These are phyloP conservation scores for Lactarius evosmus DNA, from an alignment of 768 basidiomycete species.

Conservation along the genomic window DNA sequence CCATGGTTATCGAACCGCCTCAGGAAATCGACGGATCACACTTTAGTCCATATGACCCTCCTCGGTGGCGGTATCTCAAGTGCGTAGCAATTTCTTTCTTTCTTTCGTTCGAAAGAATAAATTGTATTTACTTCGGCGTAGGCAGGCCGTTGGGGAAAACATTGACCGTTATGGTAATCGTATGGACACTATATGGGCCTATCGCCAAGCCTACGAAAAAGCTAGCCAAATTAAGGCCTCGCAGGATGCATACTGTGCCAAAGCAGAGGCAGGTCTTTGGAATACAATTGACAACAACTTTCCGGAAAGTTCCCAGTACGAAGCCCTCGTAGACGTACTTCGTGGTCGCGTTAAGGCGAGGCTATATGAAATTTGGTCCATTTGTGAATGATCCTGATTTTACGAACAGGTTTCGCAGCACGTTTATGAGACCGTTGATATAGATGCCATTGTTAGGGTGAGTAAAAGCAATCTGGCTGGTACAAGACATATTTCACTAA, in stretches of 20 bases:
- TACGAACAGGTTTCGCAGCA: conserved; percentile 53
- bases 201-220: conserved; percentile 75
- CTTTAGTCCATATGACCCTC: conserved; percentile 39
- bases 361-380: conserved; percentile 1
- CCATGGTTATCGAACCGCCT: conserved; percentile 85
- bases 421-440: conserved; percentile 74
- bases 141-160: conserved; percentile 37
- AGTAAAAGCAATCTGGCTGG: conserved; percentile 26
- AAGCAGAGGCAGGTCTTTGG: conserved; percentile 49
- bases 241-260: conserved; percentile 71
- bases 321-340: conserved; percentile 76
- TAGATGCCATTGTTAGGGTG: conserved; percentile 69
- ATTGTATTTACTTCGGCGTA: neutral
- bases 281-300: conserved; percentile 43
- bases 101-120: neutral
- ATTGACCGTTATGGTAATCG: conserved; percentile 37
- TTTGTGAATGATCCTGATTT: neutral
- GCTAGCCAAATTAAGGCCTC: conserved; percentile 63
- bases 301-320: conserved; percentile 71
- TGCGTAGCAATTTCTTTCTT: conserved; percentile 33
- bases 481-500: neutral
- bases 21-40: conserved; percentile 52
- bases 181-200: conserved; percentile 77
- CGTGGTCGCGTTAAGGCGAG: conserved; percentile 80
- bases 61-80: conserved; percentile 83